Conservation (phyloP, 352 stramenopile genomes). For the Porosira glacialis region DNA sequence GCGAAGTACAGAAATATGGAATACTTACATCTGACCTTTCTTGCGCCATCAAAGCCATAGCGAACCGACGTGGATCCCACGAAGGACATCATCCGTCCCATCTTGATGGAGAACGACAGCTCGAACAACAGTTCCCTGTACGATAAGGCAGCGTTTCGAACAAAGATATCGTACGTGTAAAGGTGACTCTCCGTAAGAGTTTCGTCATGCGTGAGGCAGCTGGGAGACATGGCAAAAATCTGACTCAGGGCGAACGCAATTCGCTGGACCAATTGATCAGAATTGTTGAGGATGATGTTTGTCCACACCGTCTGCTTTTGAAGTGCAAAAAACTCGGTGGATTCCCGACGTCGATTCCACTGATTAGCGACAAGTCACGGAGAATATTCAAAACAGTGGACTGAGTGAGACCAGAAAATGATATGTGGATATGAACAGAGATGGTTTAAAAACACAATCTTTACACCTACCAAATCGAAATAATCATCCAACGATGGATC, state of each 20-base stretch:
- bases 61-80: neutral
- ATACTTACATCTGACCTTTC: neutral
- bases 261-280: conserved; percentile 79
- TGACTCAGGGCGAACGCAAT: conserved; percentile 79
- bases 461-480: neutral
- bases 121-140: conserved; percentile 39
- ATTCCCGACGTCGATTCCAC: neutral
- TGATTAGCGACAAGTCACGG: neutral
- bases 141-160: conserved; percentile 19
- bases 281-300: conserved; percentile 17
- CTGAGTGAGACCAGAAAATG: neutral
- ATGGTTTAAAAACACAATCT: neutral
- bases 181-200: neutral
- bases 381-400: neutral
- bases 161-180: conserved; percentile 29
- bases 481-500: neutral
- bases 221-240: conserved; percentile 46
- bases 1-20: neutral
- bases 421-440: neutral
- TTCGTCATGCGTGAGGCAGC: conserved; percentile 9
- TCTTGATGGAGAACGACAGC: conserved; percentile 31
- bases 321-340: neutral
- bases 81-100: conserved; percentile 1
- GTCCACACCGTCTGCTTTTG: conserved; percentile 9
- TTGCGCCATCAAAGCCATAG: neutral